Percentiles rank a stretch among this genome's conserved stretches.
These are phyloP conservation scores for Arctium lappa DNA, from an alignment of 129 eudicot species.

Conservation along the genomic window DNA sequence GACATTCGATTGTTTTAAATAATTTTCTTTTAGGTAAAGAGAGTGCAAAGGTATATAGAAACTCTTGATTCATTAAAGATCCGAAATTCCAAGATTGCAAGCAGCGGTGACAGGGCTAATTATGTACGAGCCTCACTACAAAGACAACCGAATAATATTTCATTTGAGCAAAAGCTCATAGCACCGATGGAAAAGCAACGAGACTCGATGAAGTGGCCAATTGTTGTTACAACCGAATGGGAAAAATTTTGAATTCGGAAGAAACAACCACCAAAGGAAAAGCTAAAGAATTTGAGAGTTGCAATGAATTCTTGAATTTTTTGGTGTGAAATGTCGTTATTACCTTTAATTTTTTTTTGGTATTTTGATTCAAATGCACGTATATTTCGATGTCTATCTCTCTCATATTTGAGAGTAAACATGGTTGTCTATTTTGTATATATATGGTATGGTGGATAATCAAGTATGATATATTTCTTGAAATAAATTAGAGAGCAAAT, in stretches of 20 bases:
- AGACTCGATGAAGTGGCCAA: conserved; percentile 44
- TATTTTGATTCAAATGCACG: neutral
- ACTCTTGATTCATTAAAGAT: conserved; percentile 68
- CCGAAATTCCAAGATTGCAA: conserved; percentile 39
- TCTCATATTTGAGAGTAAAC: conserved; percentile 21
- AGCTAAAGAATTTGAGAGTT: conserved; percentile 15
- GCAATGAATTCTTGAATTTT: conserved; percentile 11
- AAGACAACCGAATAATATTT: conserved; percentile 27
- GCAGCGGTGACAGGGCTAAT: conserved; percentile 19
- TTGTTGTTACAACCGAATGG: conserved; percentile 65
- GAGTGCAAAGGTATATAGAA: conserved; percentile 80
- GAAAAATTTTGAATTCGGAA: conserved; percentile 53
- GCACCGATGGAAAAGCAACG: conserved; percentile 33
- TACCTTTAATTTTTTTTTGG: neutral
- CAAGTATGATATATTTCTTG: neutral
- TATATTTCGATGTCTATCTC: neutral
- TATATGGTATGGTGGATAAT: conserved; percentile 15
- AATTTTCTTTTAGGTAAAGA: conserved; percentile 54
- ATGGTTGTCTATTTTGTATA: conserved; percentile 11
- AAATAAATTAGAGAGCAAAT: neutral
- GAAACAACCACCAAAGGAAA: conserved; percentile 1
- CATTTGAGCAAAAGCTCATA: conserved; percentile 26
- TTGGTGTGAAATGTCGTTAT: conserved; percentile 3
- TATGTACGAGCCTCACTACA: conserved; percentile 11
- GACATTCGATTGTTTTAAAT: neutral